Base-by-base conservation (phyloP, 768 basidiomycete species). In the Rhodotorula diobovata region DNA sequence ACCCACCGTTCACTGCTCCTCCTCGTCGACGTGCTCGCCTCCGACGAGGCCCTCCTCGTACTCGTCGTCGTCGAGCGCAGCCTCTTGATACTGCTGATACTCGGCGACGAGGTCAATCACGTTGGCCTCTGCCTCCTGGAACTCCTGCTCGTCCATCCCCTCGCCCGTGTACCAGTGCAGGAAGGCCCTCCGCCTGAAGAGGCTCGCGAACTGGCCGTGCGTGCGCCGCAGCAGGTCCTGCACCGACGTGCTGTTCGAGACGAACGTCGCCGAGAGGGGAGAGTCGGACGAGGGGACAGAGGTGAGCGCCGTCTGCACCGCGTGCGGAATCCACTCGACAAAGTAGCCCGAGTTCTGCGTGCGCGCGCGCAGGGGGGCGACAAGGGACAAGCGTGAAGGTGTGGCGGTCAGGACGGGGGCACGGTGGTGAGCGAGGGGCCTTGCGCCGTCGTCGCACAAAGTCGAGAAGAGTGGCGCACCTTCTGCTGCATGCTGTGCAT, bases 121-220 rank as follows among this genome's bases (percentile, higher is more conserved):
- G 87, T 97, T 97, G 74, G 91, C 93, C 83, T 98, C 94, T 67
- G 94, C 95, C 82, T 98, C 95, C 73, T 95, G 94, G 86, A 97
- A 93, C 81, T 93, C 91, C 90, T 93, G 91, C 85, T 93, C 92
- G 80, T 93, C 93, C 93, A 94, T 93, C 54, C 92, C 92, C 80
- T 94, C 92, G 21, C 87, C 89, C 16, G 87, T 89, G 79, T 92
- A 93, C 90, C 91, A 93, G 79, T 93, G 91, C 67, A 94, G 54
- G 84, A 90, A 95, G 11, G 93, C 93, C 56, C 84, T 84, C 41
- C 91, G 86, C 79, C 89, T 90, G 81, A 86, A 93, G 90, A 94
- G 93, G 10, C 84, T 81, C 0, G 85, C 72, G 80, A 91, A 93
- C 89, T 86, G 85, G 12, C 84, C 80, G 53, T 88, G 82, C 58